Evolutionary conservation across 2,329 filamentous ascomycete genomes (phyloP).

Genomic region (Fusarium haematococcum): DNA sequence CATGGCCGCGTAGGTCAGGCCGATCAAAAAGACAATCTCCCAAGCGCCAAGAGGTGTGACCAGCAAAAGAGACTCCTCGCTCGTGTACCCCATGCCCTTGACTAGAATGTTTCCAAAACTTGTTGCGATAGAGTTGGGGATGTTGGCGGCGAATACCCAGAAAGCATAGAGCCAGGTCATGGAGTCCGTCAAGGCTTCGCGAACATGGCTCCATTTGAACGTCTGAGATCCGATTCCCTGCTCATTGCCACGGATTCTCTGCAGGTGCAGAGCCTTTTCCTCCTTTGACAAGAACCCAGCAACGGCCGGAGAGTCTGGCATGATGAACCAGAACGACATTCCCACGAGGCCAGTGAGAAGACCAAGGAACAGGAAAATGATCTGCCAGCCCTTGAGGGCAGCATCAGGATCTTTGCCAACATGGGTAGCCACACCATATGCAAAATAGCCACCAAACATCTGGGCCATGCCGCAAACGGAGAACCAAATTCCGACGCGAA

Average conservation of each 20-base stretch:
- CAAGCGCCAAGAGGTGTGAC: conserved; percentile 31
- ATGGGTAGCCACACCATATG: conserved; percentile 33
- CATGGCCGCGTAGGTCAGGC: conserved; percentile 28
- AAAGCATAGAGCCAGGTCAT: conserved; percentile 39
- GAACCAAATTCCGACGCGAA: conserved; percentile 39
- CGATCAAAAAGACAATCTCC: conserved; percentile 29
- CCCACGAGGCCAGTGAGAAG: conserved; percentile 16
- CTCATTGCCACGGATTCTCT: conserved; percentile 27
- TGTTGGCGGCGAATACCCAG: conserved; percentile 38
- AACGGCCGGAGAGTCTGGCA: conserved; percentile 25
- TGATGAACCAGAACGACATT: conserved; percentile 26
- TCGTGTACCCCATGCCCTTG: conserved; percentile 27
- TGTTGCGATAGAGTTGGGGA: conserved; percentile 31
- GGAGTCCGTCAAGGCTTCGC: conserved; percentile 26
- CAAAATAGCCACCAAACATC: conserved; percentile 41
- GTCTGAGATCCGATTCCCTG: conserved; percentile 31
- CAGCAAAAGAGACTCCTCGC: conserved; percentile 20
- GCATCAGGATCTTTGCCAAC: conserved; percentile 29
- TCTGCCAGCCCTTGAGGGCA: conserved; percentile 17
- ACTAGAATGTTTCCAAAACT: conserved; percentile 34
- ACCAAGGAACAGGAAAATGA: conserved; percentile 30
- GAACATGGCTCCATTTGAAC: conserved; percentile 34
- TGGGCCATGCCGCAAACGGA: conserved; percentile 31
- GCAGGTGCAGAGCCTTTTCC: conserved; percentile 21
- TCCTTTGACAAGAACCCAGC: conserved; percentile 15